Percentiles rank a stretch among this genome's conserved stretches.
These are phyloP conservation scores for Colletotrichum sp. DNA, from an alignment of 2,329 filamentous ascomycete species.

Conservation along the genomic window DNA sequence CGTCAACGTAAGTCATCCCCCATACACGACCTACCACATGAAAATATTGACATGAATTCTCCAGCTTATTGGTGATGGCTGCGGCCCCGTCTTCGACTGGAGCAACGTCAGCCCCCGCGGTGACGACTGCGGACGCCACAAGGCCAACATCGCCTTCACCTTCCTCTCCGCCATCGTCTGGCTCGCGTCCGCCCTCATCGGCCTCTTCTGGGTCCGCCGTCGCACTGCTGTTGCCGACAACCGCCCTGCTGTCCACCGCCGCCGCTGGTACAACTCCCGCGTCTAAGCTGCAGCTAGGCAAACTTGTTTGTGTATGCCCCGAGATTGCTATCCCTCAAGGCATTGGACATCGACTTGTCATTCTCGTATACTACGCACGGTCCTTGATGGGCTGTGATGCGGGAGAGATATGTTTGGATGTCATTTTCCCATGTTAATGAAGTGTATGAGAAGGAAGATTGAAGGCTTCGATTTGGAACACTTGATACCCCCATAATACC, in stretches of 20 bases:
- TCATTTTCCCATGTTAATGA: neutral
- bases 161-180: constrained; percentile 76
- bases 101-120: constrained; percentile 51
- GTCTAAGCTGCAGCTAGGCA: constrained; percentile 35
- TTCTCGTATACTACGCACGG: neutral
- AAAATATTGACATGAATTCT: neutral
- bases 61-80: constrained; percentile 51
- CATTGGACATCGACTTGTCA: neutral
- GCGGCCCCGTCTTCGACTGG: constrained; percentile 67
- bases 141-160: constrained; percentile 72
- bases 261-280: constrained; percentile 47
- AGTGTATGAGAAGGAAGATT: neutral
- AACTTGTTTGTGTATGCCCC: neutral
- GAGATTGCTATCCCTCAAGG: neutral
- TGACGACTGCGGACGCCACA: constrained; percentile 70
- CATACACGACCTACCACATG: neutral
- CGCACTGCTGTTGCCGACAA: constrained; percentile 33
- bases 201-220: constrained; percentile 57
- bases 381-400: neutral
- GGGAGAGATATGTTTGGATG: neutral
- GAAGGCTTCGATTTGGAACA: neutral
- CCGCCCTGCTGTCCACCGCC: constrained; percentile 31
- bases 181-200: constrained; percentile 68
- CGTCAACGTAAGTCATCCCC: constrained; percentile 55
- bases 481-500: constrained; percentile 10